Conservation (phyloP, 148 eudicot species). For the Chenopodium album region DNA sequence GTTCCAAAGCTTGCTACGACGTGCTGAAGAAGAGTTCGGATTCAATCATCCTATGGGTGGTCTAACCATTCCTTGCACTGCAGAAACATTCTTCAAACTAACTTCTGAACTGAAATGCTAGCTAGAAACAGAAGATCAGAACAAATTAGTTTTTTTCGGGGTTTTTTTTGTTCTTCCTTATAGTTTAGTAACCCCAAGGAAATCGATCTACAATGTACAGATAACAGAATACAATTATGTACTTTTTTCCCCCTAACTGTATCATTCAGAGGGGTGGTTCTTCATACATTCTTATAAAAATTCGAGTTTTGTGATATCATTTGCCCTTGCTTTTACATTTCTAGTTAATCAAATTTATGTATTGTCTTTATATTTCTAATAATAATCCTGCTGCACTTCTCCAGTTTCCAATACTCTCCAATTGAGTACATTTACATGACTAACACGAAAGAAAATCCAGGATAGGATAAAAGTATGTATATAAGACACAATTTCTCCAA, state of each 20-base stretch:
- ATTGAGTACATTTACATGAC: not conserved
- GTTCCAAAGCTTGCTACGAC: constrained; percentile 22
- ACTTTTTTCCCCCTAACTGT: constrained; percentile 9
- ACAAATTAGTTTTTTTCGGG: not conserved
- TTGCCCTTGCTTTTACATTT: not conserved
- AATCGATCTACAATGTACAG: not conserved
- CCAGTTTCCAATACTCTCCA: not conserved
- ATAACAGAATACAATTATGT: not conserved
- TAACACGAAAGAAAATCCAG: not conserved
- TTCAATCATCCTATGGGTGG: constrained; percentile 29
- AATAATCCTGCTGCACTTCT: not conserved
- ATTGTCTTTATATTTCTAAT: not conserved
- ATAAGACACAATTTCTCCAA: no score
- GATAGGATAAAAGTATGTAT: not conserved
- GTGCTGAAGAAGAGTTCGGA: constrained; percentile 26
- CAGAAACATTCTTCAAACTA: constrained; percentile 12
- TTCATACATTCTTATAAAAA: not conserved
- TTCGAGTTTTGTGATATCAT: not conserved
- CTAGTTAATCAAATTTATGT: not conserved
- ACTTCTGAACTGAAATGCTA: constrained; percentile 13
- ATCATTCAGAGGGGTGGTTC: constrained; percentile 5
- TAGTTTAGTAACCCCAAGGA: not conserved
- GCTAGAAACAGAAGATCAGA: not conserved
- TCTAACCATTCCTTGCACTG: constrained; percentile 23
- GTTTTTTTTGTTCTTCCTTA: not conserved